A percentile compares a stretch with the other conserved stretches of the same genome.
Conservation (phyloP, 805 yeast genomes). For the Pichia eremophila region DNA sequence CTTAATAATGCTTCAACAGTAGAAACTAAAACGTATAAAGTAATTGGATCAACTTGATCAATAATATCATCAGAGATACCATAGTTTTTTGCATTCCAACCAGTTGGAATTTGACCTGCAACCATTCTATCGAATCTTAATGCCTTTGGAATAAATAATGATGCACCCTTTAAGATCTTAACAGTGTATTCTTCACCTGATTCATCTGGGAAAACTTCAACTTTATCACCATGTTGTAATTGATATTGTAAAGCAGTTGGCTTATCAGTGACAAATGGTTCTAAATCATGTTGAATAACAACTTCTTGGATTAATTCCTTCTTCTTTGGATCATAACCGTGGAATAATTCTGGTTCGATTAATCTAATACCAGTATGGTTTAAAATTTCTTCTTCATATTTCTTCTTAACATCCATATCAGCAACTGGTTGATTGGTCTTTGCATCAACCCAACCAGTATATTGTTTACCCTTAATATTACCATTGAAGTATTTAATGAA, state of each 20-base stretch:
- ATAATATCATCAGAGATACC: conserved; percentile 93
- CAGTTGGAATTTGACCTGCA: conserved; percentile 95
- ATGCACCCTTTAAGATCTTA: conserved; percentile 85
- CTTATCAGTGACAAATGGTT: conserved; percentile 89
- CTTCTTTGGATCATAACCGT: conserved; percentile 90
- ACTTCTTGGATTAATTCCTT: conserved; percentile 92
- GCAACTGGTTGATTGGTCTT: conserved; percentile 89
- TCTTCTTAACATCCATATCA: conserved; percentile 85
- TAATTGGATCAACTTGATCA: conserved; percentile 92
- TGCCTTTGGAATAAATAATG: conserved; percentile 84
- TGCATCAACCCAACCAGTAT: conserved; percentile 96
- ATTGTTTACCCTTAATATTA: conserved; percentile 77
- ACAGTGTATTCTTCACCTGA: conserved; percentile 92
- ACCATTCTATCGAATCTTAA: conserved; percentile 59
- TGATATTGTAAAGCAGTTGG: conserved; percentile 93
- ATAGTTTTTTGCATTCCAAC: conserved; percentile 92
- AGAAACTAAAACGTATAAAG: conserved; percentile 84
- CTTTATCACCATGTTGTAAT: conserved; percentile 87
- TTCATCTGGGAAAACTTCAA: conserved; percentile 70
- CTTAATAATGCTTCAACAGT: conserved; percentile 91
- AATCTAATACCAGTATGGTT: conserved; percentile 95
- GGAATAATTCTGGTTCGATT: conserved; percentile 89
- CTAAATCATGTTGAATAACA: conserved; percentile 92
- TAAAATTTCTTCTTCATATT: conserved; percentile 81
- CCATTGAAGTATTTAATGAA: conserved; percentile 93